Percentiles rank a stretch among this genome's conserved stretches.
phyloP scores from a whole-genome alignment of 2,329 filamentous ascomycete species.

The Arthrocladium fulminans region DNA sequence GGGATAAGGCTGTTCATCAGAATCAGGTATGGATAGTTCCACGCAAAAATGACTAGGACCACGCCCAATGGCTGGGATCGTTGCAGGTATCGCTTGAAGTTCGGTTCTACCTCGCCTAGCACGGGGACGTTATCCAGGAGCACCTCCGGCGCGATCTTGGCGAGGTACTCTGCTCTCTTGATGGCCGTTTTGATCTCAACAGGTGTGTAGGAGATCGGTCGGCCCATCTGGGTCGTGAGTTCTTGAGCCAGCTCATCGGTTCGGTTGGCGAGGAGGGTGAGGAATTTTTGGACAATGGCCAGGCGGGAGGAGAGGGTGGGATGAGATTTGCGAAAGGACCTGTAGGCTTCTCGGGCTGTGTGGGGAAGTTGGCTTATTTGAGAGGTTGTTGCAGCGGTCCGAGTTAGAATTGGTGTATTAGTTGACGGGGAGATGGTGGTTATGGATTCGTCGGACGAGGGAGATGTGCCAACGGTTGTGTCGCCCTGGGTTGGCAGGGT shows the following conservation, averaged over 20 bases:
- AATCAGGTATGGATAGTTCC: conserved; percentile 96
- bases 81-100: conserved; percentile 82
- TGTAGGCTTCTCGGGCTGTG: conserved; percentile 64
- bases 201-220: conserved; percentile 77
- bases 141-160: conserved; percentile 71
- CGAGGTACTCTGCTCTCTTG: conserved; percentile 73
- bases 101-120: conserved; percentile 66
- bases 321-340: conserved; percentile 66
- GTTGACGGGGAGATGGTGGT: conserved; percentile 85
- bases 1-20: conserved; percentile 88
- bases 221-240: conserved; percentile 88
- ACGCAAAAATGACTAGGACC: conserved; percentile 82
- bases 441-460: conserved; percentile 42
- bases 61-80: conserved; percentile 74
- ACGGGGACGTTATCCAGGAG: conserved; percentile 61
- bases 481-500: conserved; percentile 4
- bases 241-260: conserved; percentile 76
- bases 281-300: conserved; percentile 68
- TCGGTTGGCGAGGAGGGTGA: conserved; percentile 59
- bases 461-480: not conserved
- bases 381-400: conserved; percentile 61
- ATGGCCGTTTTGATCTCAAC: conserved; percentile 80
- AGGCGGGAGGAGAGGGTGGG: conserved; percentile 68
- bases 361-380: conserved; percentile 66
- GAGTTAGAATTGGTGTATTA: conserved; percentile 71